Base-by-base conservation (phyloP, 305 asterid species). In the Salvia sclarea region DNA sequence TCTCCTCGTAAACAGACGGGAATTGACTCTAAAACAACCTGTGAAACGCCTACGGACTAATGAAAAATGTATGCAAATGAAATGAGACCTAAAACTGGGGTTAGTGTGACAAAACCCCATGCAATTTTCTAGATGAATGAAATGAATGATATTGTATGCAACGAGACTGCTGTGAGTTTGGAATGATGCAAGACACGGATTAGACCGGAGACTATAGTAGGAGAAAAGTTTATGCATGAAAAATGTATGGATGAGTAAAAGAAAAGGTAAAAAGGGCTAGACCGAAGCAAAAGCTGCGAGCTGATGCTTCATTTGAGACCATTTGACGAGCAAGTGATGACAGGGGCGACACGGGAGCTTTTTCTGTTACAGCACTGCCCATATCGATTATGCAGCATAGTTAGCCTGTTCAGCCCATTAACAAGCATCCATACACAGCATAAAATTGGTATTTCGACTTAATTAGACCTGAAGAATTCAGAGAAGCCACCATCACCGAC, bases 171-270 rank as follows among this genome's bases (percentile, higher is more conserved):
- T 57, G 77, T 69, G 70, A 58, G 82, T 68, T 74, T 80, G 70
- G 80, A 82, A 83, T 74, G 58, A 82, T 87, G 89, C 85, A 80
- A 81, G 74, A 80, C 77, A 75, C 67, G 50, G 85, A 81, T 79
- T 79, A 70, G 74, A 86, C 83, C 76, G 74, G 44, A 75, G 68
- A 75, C 49, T 70, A 25, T 60, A 25, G 10, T 43, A 35, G 52
- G 25, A 16, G 33, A 77, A 68, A 65, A 72, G 49, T 18, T 62
- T 60, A 73, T 81, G 79, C 79, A 72, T 68, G 52, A 52, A 60
- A 58, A 45, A 66, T 64, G 55, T 50, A 66, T 20, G 69, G 67
- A 64, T 12, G 48, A 44, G 63, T 68, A 69, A 47, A 53, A 59
- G 66, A 76, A 69, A 48, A 77, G 57, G 47, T 52, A 28, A 37